Base-by-base conservation (phyloP, 2,329 filamentous ascomycete genomes). In the Colletotrichum sp. region DNA sequence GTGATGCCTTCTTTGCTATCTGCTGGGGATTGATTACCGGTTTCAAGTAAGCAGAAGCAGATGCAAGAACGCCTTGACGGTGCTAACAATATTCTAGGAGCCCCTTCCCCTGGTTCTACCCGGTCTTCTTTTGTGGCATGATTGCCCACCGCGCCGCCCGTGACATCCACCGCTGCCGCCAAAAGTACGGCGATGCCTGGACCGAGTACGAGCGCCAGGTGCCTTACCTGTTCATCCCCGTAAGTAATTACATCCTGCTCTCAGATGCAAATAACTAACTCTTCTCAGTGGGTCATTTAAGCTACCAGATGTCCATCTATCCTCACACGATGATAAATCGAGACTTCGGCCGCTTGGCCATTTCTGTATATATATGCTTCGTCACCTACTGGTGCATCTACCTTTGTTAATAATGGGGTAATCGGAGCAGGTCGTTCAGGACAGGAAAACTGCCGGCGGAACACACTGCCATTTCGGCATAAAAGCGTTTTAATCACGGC, bases 21-120 rank as follows among this genome's bases (percentile, higher is more conserved):
- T 91, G 88, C 77, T 97, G 95, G 95, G 95, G 93, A 28, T 84
- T 96, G n/a, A 93, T 96, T 79, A 95, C 94, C 4, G 95, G 95
- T 13, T 96, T 96, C 85, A 88, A 88, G 43, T 77, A 36, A 52
- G 73, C 26, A 5, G 36, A 52, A n/a, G 12, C 12, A 5, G 2
- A 6, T 10, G 15, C 18, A 13, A 38, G 26, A 6, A 10, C 0
- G 16, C 9, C 10, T 9, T 24, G 1, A 26, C 0, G 2, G 43
- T 58, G 43, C 67, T 70, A 5, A 70, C 15, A 34, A 61, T 2
- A 6, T 34, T 34, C n/a, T 30, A 79, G 77, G 58, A 95, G 93
- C 82, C 94, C 95, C 0, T 96, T 96, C 86, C 95, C 95, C 1
- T 98, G 95, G 94, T 97, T 98, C 85, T 96, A 98, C 83, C 94